Conservation (phyloP, 2,329 filamentous ascomycete genomes). For the Thelonectria olida region DNA sequence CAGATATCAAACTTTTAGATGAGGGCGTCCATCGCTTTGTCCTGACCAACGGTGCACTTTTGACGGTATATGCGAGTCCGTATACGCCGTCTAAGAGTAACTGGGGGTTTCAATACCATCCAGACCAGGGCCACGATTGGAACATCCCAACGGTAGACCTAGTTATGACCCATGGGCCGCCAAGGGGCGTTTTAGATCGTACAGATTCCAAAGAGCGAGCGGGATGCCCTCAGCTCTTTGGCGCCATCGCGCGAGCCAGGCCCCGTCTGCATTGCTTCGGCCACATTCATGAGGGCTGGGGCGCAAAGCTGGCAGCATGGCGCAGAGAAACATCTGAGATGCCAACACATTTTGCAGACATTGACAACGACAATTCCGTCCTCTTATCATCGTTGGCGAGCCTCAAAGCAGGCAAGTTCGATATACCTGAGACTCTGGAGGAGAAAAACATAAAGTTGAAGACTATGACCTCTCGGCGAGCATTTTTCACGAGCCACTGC, state of each 20-base stretch:
- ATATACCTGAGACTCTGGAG: not conserved
- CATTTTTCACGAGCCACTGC: not conserved
- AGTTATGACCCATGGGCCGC: conserved; percentile 48
- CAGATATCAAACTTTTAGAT: conserved; percentile 45
- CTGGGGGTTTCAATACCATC: conserved; percentile 55
- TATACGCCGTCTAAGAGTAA: conserved; percentile 50
- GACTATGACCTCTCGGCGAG: not conserved
- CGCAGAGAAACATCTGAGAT: conserved; percentile 28
- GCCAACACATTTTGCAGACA: conserved; percentile 56
- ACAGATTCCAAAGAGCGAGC: conserved; percentile 36
- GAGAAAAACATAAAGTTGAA: not conserved
- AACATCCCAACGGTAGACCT: conserved; percentile 39
- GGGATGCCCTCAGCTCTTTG: conserved; percentile 43
- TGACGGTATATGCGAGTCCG: conserved; percentile 56
- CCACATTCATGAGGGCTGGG: conserved; percentile 46
- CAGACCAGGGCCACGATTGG: conserved; percentile 32
- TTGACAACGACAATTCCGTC: conserved; percentile 54
- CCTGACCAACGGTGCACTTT: conserved; percentile 50
- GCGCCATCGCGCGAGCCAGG: conserved; percentile 34
- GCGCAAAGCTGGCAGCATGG: conserved; percentile 58
- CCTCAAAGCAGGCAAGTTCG: not conserved
- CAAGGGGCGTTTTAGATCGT: conserved; percentile 52
- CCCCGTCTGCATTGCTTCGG: conserved; percentile 49
- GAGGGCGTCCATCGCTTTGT: conserved; percentile 53
- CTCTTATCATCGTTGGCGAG: not conserved